Base-by-base conservation (phyloP, 805 yeast species). In the Sugiyamaella chiloensis region DNA sequence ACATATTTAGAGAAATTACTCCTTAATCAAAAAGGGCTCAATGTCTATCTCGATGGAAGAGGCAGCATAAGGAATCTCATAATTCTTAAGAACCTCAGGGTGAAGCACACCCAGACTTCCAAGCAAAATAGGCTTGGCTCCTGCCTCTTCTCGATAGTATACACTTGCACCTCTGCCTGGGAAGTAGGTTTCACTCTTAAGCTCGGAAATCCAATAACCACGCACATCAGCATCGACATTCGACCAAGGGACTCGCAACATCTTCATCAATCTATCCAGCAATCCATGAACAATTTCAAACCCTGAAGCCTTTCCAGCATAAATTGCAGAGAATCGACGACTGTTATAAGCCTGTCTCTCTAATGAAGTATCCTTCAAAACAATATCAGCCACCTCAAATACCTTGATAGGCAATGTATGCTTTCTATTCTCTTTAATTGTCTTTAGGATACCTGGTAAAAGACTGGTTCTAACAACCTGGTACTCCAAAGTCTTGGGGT, bases 141-240 rank as follows among this genome's bases (percentile, higher is more conserved):
- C 60, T 49, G 78, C 79, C 50, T 70, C 75, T 48, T 75, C 70
- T 74, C 95, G 81, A 71, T 81, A 86, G 70, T 76, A 79, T 54
- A 93, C 76, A 62, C 79, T 83, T 44, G 99, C 99, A 53, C 96
- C 97, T 74, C 99, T 85, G 35, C 98, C 99, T 32, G 96, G 96
- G 85, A 93, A 93, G 40, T 42, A 53, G 34, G 63, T 57, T 51
- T 90, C 85, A 42, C 81, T 75, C 63, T 47, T 35, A 26, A 54
- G 52, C 55, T 67, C 68, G 27, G 60, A 58, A 46, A 71, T 69
- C 70, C 71, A 70, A 60, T 67, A 67, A 46, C 96, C 96, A 72
- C 93, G 86, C 52, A 72, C 76, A 31, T 63, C 65, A 44, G 72
- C 73, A 31, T 51, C 56, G 6, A 80, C 76, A 52, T 78, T 75